phyloP scores from a whole-genome alignment of 108 stramenopile species.

The Skeletonema grethae region DNA sequence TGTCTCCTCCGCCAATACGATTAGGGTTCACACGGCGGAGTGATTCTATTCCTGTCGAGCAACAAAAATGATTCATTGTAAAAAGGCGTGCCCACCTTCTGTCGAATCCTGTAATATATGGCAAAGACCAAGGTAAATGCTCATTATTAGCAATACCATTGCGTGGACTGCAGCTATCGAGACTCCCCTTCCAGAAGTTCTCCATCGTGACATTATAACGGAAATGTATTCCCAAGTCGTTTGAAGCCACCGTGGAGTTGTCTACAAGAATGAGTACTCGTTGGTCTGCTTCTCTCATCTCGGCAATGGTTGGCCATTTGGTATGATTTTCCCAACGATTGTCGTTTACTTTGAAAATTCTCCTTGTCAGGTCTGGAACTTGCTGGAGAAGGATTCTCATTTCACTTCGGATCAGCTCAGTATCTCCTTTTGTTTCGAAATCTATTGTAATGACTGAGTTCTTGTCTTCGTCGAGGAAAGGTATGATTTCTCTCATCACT shows the following conservation, averaged over 20 bases:
- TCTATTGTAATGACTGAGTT: conserved; percentile 19
- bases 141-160: conserved; percentile 2
- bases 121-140: background rate
- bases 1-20: conserved; percentile 31
- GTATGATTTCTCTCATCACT: conserved; percentile 1
- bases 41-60: conserved; percentile 13
- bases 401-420: background rate
- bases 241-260: conserved; percentile 2
- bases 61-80: conserved; percentile 36
- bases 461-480: conserved; percentile 28
- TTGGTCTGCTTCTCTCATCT: conserved; percentile 21
- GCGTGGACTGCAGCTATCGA: conserved; percentile 14
- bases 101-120: background rate
- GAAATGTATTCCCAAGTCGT: conserved; percentile 17
- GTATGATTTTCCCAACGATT: conserved; percentile 21
- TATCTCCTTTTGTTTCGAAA: conserved; percentile 22
- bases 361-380: background rate
- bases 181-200: conserved; percentile 23
- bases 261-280: conserved; percentile 28
- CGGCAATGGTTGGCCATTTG: conserved; percentile 29
- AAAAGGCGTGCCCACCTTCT: conserved; percentile 32
- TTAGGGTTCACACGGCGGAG: background rate
- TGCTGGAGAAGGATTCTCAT: background rate
- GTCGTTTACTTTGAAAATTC: conserved; percentile 5
- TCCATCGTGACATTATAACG: conserved; percentile 21